phyloP scores from a whole-genome alignment of 768 basidiomycete species.

The Tephrocybe sp. region DNA sequence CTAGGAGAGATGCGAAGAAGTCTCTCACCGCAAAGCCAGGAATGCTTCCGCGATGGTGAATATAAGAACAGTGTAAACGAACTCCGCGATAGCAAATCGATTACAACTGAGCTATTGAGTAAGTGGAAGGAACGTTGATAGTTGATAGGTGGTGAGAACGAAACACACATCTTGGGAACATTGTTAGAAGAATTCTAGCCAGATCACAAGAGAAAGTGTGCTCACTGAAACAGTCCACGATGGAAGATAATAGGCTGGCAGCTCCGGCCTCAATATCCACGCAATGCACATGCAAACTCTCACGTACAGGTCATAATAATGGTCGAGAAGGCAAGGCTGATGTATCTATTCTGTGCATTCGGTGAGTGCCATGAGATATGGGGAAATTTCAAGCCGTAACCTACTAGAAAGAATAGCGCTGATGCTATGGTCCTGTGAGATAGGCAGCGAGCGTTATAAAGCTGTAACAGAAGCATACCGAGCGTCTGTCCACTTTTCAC shows the following conservation, averaged over 20 bases:
- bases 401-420: constrained; percentile 16
- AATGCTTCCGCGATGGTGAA: constrained; percentile 19
- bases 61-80: constrained; percentile 16
- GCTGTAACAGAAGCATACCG: background rate
- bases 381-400: background rate
- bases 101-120: constrained; percentile 12
- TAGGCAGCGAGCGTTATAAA: background rate
- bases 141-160: background rate
- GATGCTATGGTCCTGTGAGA: constrained; percentile 9
- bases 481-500: constrained; percentile 1
- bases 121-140: background rate
- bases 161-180: constrained; percentile 6
- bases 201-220: background rate
- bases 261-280: background rate
- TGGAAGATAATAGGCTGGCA: constrained; percentile 14
- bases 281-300: background rate
- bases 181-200: background rate
- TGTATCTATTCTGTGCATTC: constrained; percentile 17
- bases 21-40: constrained; percentile 15
- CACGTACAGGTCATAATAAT: constrained; percentile 12
- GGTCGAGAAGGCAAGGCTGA: constrained; percentile 13
- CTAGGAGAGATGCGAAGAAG: background rate
- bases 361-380: background rate
- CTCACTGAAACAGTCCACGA: constrained; percentile 10
- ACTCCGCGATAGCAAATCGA: constrained; percentile 15